phyloP scores from a whole-genome alignment of 2,329 filamentous ascomycete species.

The Zalaria obscura region DNA sequence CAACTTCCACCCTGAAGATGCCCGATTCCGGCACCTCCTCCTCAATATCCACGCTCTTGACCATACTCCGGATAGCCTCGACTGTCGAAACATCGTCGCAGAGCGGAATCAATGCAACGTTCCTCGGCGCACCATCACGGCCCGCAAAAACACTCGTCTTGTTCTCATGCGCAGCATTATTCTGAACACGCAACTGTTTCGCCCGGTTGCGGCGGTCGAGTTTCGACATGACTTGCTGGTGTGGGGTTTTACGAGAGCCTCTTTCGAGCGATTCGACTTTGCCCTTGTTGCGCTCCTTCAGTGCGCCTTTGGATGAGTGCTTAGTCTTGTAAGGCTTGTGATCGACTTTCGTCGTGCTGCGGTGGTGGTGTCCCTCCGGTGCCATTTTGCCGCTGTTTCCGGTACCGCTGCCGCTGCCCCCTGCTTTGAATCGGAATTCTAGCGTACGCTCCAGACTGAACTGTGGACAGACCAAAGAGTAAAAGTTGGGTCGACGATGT shows the following conservation, averaged over 20 bases:
- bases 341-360: constrained; percentile 75
- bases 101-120: constrained; percentile 78
- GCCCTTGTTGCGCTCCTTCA: constrained; percentile 78
- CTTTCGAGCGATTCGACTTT: constrained; percentile 61
- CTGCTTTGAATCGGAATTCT: constrained; percentile 80
- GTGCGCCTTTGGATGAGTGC: constrained; percentile 73
- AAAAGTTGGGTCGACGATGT: too few species aligned
- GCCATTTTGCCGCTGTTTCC: constrained; percentile 48
- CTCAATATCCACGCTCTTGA: constrained; percentile 66
- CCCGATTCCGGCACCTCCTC: constrained; percentile 45
- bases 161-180: constrained; percentile 69
- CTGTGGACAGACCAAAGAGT: not conserved
- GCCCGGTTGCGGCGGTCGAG: constrained; percentile 89
- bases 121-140: constrained; percentile 69
- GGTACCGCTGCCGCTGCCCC: constrained; percentile 29
- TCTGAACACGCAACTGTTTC: constrained; percentile 73
- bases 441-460: constrained; percentile 13
- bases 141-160: constrained; percentile 74
- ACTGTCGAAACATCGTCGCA: constrained; percentile 57
- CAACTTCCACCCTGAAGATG: constrained; percentile 50
- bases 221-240: constrained; percentile 96
- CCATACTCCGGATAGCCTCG: constrained; percentile 55
- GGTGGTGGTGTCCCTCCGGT: constrained; percentile 64
- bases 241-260: constrained; percentile 69
- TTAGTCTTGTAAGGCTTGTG: constrained; percentile 90